These are phyloP conservation scores for Porphyrellus cyaneotinctus DNA, from an alignment of 768 basidiomycete species.

Conservation along the genomic window DNA sequence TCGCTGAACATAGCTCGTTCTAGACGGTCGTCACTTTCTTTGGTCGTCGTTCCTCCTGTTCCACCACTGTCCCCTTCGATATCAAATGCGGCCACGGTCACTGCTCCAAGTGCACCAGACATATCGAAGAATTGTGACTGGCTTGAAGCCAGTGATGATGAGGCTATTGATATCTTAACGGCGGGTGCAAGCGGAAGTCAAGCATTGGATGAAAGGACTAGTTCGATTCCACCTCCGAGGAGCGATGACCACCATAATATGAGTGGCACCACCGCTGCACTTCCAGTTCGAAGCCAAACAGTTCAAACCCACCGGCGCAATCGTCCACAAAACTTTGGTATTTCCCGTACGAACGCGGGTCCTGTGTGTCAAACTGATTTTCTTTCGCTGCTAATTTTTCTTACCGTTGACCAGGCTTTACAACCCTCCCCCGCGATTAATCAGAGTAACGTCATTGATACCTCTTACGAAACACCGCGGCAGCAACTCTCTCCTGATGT, in stretches of 20 bases:
- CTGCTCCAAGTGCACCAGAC: slow-evolving; percentile 34
- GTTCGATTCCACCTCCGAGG: slow-evolving; percentile 38
- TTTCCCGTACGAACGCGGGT: slow-evolving; percentile 34
- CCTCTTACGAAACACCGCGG: slow-evolving; percentile 25
- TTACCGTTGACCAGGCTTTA: slow-evolving; percentile 64
- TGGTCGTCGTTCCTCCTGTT: slow-evolving; percentile 47
- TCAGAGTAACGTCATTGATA: slow-evolving; percentile 19
- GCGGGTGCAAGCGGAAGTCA: slow-evolving; percentile 80
- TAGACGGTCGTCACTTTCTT: slow-evolving; percentile 52
- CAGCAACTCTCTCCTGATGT: slow-evolving; percentile 36
- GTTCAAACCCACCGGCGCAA: slow-evolving; percentile 40
- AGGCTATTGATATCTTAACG: slow-evolving; percentile 78
- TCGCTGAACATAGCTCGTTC: slow-evolving; percentile 43
- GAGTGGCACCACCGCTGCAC: slow-evolving; percentile 14
- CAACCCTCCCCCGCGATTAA: slow-evolving; percentile 36
- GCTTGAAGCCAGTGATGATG: slow-evolving; percentile 79
- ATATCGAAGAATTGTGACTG: slow-evolving; percentile 61
- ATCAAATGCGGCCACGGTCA: slow-evolving; percentile 32
- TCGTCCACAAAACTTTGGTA: slow-evolving; percentile 66
- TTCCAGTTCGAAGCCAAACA: slow-evolving; percentile 31
- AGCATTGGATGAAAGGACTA: slow-evolving; percentile 80
- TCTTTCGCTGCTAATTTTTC: slow-evolving; percentile 58
- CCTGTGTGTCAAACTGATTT: slow-evolving; percentile 42
- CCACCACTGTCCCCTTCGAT: slow-evolving; percentile 34
- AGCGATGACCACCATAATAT: slow-evolving; percentile 22